Evolutionary conservation across 495 filamentous ascomycete genomes (phyloP), one percentile per base, ranked within the genome.

Genomic region (Penicillium odoratum): DNA sequence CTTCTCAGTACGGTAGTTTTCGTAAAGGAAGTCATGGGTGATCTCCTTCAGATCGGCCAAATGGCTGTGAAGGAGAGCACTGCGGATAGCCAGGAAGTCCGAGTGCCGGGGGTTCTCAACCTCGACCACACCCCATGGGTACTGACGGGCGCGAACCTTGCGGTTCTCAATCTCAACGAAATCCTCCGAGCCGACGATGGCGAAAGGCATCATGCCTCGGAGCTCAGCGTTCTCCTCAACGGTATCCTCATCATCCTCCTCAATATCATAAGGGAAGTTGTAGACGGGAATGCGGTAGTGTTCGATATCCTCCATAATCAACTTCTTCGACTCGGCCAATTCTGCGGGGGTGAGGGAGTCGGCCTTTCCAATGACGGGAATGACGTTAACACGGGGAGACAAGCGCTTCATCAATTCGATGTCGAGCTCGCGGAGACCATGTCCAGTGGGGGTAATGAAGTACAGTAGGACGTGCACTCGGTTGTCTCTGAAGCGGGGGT

Each of bases 1-100:
- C 79, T 97, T 97, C 88, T 98, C 95, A 67, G 94, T 98, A 89
- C 94, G 91, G 83, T 98, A 98, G 80, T 98, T 98, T 72, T 98
- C 94, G 73, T 98, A 98, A 34, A 98, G 84, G 89, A 98, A 98
- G 70, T 98, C 94, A 73, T 98, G 95, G 34, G 94, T 98, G 69
- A 98, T 98, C 69, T 98, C 94, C 85, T 98, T 98, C 59, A 98
- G 79, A 72, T 98, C 94, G 29, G 93, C 94, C 56, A 98, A 81
- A 81, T 98, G 94, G 77, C 90, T 94, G 82, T 98, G 95, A 49
- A 98, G 83, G 36, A 98, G 85, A 52, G 94, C 94, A 49, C 92
- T 97, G 72, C 95, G 88, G 69, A 98, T 96, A 58, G 94, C 94
- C 57, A 98, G 76, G 84, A 98, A 98, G 74, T 98, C 94, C 21